Percentiles rank a stretch among this genome's conserved stretches.
Conservation (phyloP, 1,284 basidiomycete genomes). For the Amylostereum areolatum region DNA sequence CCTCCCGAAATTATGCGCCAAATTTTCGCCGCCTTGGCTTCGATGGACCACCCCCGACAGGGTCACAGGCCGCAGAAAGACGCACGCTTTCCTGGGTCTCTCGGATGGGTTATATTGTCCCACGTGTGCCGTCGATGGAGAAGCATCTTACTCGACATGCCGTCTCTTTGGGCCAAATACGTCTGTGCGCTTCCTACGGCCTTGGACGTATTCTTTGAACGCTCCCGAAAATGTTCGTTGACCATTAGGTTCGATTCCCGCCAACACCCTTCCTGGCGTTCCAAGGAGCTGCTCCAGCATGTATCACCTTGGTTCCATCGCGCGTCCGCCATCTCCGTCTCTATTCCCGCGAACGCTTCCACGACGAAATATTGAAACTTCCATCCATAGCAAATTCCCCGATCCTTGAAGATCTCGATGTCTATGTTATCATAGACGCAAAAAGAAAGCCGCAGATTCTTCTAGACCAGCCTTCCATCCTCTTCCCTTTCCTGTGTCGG, state of each 20-base stretch:
- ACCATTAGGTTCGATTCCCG: not conserved
- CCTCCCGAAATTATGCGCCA: not conserved
- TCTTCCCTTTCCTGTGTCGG: not conserved
- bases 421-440: not conserved
- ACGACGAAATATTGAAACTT: not conserved
- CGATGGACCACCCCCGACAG: not conserved
- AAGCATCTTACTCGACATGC: not conserved
- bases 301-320: not conserved
- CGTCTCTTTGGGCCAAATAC: not conserved
- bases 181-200: not conserved
- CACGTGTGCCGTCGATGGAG: not conserved
- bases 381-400: not conserved
- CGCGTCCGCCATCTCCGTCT: not conserved
- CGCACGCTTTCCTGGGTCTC: no score
- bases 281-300: not conserved
- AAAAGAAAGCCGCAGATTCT: not conserved
- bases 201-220: not conserved
- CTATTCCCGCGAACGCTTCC: not conserved
- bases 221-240: not conserved
- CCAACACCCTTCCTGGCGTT: not conserved
- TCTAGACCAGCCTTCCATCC: not conserved
- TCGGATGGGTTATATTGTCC: not conserved
- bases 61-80: no score
- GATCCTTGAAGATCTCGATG: not conserved
- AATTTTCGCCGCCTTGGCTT: not conserved